Conservation (phyloP, 2,329 filamentous ascomycete genomes). For the Hymenoscyphus linearis region DNA sequence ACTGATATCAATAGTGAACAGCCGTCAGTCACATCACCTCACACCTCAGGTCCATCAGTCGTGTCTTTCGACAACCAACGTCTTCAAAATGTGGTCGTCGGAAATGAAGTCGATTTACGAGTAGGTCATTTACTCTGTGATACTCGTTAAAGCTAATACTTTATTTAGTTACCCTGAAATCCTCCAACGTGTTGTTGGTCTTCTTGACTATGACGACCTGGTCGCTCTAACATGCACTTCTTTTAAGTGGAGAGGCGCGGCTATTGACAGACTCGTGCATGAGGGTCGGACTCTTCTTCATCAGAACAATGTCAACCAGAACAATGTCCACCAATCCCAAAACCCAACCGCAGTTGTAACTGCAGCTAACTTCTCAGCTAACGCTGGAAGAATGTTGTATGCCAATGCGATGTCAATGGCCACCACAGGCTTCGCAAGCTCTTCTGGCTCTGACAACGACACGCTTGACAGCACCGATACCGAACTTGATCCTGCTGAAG, state of each 20-base stretch:
- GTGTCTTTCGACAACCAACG: background rate
- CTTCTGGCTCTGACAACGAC: conserved; percentile 18
- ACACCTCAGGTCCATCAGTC: background rate
- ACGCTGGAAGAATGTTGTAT: no score
- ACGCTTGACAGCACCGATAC: conserved; percentile 21
- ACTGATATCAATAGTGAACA: background rate
- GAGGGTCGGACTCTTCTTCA: no score
- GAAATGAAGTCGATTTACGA: background rate
- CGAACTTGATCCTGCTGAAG: conserved; percentile 21
- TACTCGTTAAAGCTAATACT: background rate
- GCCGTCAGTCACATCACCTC: background rate
- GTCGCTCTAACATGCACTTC: background rate
- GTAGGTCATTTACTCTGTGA: background rate
- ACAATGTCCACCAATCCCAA: no score
- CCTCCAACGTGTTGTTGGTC: background rate
- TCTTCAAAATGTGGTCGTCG: background rate
- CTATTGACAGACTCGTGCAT: no score
- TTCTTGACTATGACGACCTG: background rate
- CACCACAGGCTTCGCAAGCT: background rate
- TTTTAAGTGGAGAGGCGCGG: no score
- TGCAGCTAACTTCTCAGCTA: no score
- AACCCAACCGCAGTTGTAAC: no score
- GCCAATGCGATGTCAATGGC: background rate
- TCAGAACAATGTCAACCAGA: no score
- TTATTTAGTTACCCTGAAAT: background rate